Conservation (phyloP, 768 basidiomycete genomes). For the Chalciporus piperatus region DNA sequence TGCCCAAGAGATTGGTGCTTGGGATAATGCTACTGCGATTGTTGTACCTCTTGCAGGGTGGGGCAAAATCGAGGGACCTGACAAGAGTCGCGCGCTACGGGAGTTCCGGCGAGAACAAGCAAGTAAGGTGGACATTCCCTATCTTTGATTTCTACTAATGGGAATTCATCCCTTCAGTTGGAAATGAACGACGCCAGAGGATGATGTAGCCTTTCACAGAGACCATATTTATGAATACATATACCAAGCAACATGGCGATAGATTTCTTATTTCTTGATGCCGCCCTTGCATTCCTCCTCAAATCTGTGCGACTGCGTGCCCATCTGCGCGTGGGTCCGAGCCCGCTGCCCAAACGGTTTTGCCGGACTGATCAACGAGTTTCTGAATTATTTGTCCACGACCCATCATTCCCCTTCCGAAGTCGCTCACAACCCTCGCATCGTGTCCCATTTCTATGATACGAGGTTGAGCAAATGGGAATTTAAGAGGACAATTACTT, state of each 20-base stretch:
- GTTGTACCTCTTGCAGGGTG: slow-evolving; percentile 93
- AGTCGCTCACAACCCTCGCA: slow-evolving; percentile 59
- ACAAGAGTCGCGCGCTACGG: slow-evolving; percentile 77
- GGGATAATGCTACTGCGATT: slow-evolving; percentile 90
- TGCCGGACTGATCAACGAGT: slow-evolving; percentile 60
- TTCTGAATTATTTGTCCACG: slow-evolving; percentile 91
- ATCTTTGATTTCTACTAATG: slow-evolving; percentile 1
- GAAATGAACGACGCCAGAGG: slow-evolving; percentile 57
- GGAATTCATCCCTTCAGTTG: slow-evolving; percentile 39
- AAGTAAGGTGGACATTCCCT: slow-evolving; percentile 35
- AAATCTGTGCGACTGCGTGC: slow-evolving; percentile 84
- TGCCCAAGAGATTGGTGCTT: slow-evolving; percentile 76
- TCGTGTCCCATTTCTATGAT: slow-evolving; percentile 85
- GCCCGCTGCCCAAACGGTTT: slow-evolving; percentile 91
- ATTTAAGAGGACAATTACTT: slow-evolving; percentile 13
- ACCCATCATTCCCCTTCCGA: slow-evolving; percentile 64
- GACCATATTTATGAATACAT: slow-evolving; percentile 1
- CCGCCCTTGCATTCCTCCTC: slow-evolving; percentile 9
- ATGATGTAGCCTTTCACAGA: slow-evolving; percentile 46
- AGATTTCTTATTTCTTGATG: not conserved
- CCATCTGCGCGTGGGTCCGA: slow-evolving; percentile 89
- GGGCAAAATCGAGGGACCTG: slow-evolving; percentile 77
- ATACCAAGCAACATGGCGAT: not conserved
- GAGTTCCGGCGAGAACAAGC: slow-evolving; percentile 74
- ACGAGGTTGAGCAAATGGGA: slow-evolving; percentile 1